Evolutionary conservation across 2,329 filamentous ascomycete genomes (phyloP).

Genomic region (Fusarium floridanum): DNA sequence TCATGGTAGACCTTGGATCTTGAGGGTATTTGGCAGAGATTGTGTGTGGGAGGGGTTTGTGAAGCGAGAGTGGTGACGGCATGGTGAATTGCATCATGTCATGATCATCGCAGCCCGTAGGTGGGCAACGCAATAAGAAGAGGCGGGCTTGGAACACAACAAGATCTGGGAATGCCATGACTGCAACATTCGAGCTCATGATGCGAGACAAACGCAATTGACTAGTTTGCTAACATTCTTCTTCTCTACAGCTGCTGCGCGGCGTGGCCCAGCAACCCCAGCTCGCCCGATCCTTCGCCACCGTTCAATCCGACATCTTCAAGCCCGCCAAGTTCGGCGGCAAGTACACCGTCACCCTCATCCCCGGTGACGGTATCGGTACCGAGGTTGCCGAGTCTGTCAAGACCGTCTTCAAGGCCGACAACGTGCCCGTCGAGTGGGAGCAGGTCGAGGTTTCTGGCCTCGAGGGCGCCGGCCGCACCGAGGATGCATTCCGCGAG

Average conservation of each 20-base stretch:
- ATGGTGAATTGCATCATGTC: constrained; percentile 27
- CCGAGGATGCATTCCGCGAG: constrained; percentile 95
- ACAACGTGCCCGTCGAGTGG: constrained; percentile 99
- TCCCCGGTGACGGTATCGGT: constrained; percentile 98
- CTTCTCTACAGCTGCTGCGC: constrained; percentile 62
- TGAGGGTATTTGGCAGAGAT: background rate
- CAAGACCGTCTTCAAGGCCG: constrained; percentile 99
- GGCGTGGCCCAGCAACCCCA: constrained; percentile 62
- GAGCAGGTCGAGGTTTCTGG: constrained; percentile 97
- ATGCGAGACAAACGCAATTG: constrained; percentile 16
- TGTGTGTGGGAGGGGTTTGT: background rate
- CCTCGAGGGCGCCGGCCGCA: constrained; percentile 83
- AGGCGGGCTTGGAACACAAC: constrained; percentile 1
- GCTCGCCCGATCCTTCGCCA: constrained; percentile 75
- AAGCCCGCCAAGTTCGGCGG: constrained; percentile 99
- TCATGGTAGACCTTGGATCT: constrained; percentile 19
- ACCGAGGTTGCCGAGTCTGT: constrained; percentile 98
- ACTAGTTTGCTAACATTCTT: constrained; percentile 41
- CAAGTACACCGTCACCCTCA: constrained; percentile 99
- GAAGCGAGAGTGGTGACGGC: constrained; percentile 7
- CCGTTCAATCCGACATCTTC: constrained; percentile 94
- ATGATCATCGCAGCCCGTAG: constrained; percentile 32
- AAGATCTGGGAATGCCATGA: background rate
- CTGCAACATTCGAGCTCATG: constrained; percentile 10
- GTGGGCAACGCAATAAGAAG: background rate